Evolutionary conservation across 2,329 filamentous ascomycete species (phyloP).

Genomic region (Penicillium capsulatum): DNA sequence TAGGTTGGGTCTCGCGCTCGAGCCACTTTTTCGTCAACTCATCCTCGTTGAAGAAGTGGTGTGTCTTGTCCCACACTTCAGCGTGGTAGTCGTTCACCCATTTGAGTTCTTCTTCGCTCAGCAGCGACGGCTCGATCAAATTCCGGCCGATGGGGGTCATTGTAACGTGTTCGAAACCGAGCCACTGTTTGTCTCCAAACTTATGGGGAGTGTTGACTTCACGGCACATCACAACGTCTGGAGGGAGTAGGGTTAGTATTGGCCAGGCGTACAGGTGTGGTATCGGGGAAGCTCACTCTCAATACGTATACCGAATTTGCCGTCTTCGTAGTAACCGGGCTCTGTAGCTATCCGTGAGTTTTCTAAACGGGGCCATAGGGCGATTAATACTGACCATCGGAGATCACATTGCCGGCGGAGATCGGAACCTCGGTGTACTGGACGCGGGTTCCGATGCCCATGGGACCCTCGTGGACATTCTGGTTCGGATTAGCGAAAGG

Average conservation of each 20-base stretch:
- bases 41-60: slow-evolving; percentile 69
- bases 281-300: slow-evolving; percentile 57
- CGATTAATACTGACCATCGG: slow-evolving; percentile 53
- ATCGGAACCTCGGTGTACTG: slow-evolving; percentile 89
- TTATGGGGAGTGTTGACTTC: slow-evolving; percentile 81
- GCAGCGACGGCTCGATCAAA: slow-evolving; percentile 68
- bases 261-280: no score
- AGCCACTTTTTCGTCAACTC: slow-evolving; percentile 72
- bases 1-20: slow-evolving; percentile 73
- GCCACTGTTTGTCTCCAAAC: slow-evolving; percentile 89
- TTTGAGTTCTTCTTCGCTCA: slow-evolving; percentile 69
- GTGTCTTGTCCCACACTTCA: slow-evolving; percentile 78
- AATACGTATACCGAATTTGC: slow-evolving; percentile 88
- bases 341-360: slow-evolving; percentile 46
- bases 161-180: slow-evolving; percentile 95
- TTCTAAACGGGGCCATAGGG: not conserved
- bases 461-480: slow-evolving; percentile 96
- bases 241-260: slow-evolving; percentile 9
- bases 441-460: slow-evolving; percentile 88
- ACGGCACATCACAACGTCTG: slow-evolving; percentile 78
- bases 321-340: slow-evolving; percentile 96
- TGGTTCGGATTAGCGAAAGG: slow-evolving; percentile 23
- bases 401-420: slow-evolving; percentile 88
- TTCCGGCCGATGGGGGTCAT: slow-evolving; percentile 94
- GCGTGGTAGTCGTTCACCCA: slow-evolving; percentile 87